Evolutionary conservation across 257 asterid genomes (phyloP), one percentile per base, ranked within the genome.

Genomic region (Solanum sitiens): DNA sequence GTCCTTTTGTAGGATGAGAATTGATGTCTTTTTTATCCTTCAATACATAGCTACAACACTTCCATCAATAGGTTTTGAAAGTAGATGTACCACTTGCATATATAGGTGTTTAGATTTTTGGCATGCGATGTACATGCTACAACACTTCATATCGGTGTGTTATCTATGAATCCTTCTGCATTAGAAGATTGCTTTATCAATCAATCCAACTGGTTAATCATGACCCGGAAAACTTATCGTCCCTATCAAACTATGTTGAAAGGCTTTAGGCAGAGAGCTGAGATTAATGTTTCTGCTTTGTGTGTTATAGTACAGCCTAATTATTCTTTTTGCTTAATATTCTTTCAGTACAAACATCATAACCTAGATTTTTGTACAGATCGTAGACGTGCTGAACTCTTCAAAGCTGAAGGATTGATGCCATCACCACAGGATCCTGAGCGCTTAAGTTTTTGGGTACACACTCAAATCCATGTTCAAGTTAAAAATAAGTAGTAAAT

Each of bases 401-500:
- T 89, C 76, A 97, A 93, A 89, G 97, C 98, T 10, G 98, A 97
- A 88, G 98, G 99, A 21, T 89, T 97, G 91, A 93, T 94, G 98
- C 99, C 99, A 67, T 23, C 96, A 21, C 86, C 96, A 73, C 92
- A 82, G 84, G 98, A 97, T 90, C 98, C 98, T 7, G 99, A 95
- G 91, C 93, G 93, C 85, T 95, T 97, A 89, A 97, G 99, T 93
- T 97, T 97, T 89, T 97, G 99, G 99, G 99, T 97, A 97, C 75
- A 87, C 72, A 63, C 53, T 27, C 88, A 45, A 65, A 32, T 75
- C 40, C 65, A 72, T 82, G 25, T 90, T 88, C 45, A 61, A 40
- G 61, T 86, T 85, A 74, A 85, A 86, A 61, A 86, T n/a, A 45
- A 86, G 6, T n/a, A 18, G n/a, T 47, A 35, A 39, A 20, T 32